phyloP scores from a whole-genome alignment of 345 rosid genomes.

The Brassica incana region DNA sequence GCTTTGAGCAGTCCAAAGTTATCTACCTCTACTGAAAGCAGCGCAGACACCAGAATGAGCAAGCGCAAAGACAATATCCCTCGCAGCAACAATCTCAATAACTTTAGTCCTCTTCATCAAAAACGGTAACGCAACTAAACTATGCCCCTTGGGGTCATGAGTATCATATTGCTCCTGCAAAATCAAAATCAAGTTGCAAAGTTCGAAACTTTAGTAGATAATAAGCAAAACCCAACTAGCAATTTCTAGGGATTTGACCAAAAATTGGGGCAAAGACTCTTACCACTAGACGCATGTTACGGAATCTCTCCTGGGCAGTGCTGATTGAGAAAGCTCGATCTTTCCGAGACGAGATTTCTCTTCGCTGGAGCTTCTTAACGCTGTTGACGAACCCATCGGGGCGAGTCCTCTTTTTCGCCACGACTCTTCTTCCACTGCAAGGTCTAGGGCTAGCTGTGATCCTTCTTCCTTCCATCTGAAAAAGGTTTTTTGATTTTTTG shows the following conservation, averaged over 20 bases:
- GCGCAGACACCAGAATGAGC: conserved; percentile 97
- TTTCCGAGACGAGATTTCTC: conserved; percentile 68
- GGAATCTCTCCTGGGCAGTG: conserved; percentile 66
- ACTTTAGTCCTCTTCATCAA: conserved; percentile 89
- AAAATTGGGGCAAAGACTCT: conserved; percentile 18
- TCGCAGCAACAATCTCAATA: conserved; percentile 94
- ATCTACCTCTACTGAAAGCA: conserved; percentile 87
- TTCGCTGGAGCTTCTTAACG: conserved; percentile 70
- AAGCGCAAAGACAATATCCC: conserved; percentile 92
- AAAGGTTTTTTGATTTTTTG: background rate
- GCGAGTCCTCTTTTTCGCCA: conserved; percentile 63
- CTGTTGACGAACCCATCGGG: conserved; percentile 67
- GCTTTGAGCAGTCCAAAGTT: background rate
- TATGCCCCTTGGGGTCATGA: conserved; percentile 89
- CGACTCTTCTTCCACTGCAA: conserved; percentile 65
- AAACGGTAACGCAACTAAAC: conserved; percentile 76
- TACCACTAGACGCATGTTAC: conserved; percentile 69
- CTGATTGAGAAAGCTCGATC: conserved; percentile 61
- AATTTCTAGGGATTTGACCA: conserved; percentile 29
- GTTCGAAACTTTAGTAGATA: background rate
- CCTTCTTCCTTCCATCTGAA: conserved; percentile 70
- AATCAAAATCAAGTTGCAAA: background rate
- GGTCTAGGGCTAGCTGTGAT: conserved; percentile 84
- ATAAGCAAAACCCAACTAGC: background rate
- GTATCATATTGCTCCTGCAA: conserved; percentile 91